Evolutionary conservation across 352 stramenopile genomes (phyloP).

Genomic region (Phytophthora boehmeriae): DNA sequence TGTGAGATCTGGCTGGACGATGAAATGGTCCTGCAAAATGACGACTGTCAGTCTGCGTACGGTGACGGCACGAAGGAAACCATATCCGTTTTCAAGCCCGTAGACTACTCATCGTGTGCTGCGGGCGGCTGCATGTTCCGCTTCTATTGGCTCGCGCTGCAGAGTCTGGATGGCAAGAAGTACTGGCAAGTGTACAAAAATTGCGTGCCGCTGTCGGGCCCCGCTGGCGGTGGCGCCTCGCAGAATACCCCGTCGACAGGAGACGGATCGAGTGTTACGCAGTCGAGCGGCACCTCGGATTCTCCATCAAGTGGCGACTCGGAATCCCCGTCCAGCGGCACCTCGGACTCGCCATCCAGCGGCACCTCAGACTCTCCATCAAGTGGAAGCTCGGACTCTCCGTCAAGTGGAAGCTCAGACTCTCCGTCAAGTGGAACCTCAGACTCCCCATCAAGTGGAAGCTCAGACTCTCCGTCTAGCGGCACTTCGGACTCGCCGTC

Average conservation of each 20-base stretch:
- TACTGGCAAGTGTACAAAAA: constrained; percentile 56
- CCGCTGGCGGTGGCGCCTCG: constrained; percentile 14
- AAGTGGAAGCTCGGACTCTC: constrained; percentile 6
- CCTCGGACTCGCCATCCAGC: constrained; percentile 1
- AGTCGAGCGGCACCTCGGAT: too few relatives aligned
- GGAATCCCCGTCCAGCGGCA: neutral
- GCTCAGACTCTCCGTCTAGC: neutral
- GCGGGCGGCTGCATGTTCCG: constrained; percentile 38
- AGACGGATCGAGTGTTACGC: constrained; percentile 12
- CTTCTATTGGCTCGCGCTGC: constrained; percentile 54
- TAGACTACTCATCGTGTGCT: constrained; percentile 47
- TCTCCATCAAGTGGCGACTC: constrained; percentile 4
- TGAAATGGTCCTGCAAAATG: constrained; percentile 38
- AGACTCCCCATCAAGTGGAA: neutral
- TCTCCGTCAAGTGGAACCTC: neutral
- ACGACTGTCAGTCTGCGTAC: constrained; percentile 44
- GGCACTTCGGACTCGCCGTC: neutral
- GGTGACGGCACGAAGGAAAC: constrained; percentile 29
- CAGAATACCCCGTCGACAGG: constrained; percentile 22
- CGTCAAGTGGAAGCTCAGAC: neutral
- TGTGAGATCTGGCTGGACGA: constrained; percentile 52
- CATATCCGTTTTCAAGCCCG: constrained; percentile 31
- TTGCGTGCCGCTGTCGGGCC: constrained; percentile 37
- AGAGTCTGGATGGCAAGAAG: constrained; percentile 28
- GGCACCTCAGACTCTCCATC: constrained; percentile 2